Conservation (phyloP, 306 rosid species). For the Inga laurina region DNA sequence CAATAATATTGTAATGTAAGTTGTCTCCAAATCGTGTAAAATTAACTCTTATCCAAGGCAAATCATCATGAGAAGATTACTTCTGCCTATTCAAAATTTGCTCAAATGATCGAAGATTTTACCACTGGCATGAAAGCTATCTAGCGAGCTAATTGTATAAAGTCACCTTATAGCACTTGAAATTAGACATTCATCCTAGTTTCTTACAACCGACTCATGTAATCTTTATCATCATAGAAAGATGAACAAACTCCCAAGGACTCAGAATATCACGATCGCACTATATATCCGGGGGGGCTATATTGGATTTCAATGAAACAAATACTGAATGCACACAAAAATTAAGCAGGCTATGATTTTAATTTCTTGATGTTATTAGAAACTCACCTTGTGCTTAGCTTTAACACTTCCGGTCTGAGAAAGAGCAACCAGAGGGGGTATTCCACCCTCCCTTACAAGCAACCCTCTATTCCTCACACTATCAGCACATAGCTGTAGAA, state of each 20-base stretch:
- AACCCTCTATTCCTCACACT: conserved; percentile 73
- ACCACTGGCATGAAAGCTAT: not conserved
- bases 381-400: conserved; percentile 85
- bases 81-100: not conserved
- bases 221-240: not conserved
- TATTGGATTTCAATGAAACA: not conserved
- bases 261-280: conserved; percentile 8
- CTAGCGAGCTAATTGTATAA: not conserved
- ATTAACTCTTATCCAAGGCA: not conserved
- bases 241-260: conserved; percentile 2
- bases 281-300: not conserved
- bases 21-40: not conserved
- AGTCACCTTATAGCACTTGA: not conserved
- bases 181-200: not conserved
- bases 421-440: conserved; percentile 90
- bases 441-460: conserved; percentile 92
- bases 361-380: not conserved
- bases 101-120: not conserved
- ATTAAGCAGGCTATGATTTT: not conserved
- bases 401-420: conserved; percentile 77
- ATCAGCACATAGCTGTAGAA: conserved; percentile 77
- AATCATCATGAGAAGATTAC: not conserved
- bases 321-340: not conserved
- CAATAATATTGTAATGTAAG: not conserved
- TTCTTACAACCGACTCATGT: not conserved